A percentile compares a stretch with the other conserved stretches of the same genome.
Evolutionary conservation across 495 filamentous ascomycete species (phyloP).

Genomic region (Saxispiralis lemnorum): DNA sequence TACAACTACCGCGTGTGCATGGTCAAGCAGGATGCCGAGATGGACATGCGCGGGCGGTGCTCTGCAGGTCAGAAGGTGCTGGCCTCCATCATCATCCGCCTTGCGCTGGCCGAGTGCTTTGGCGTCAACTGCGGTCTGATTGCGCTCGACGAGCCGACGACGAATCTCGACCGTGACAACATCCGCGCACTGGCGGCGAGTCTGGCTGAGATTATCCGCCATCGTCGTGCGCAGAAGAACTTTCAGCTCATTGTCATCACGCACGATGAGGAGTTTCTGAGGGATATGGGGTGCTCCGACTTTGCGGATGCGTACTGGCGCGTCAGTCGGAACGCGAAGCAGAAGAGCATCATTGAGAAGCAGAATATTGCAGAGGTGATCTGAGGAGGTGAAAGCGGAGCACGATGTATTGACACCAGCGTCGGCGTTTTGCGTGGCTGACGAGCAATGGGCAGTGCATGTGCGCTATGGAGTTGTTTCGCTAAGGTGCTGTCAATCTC

Average conservation of each 20-base stretch:
- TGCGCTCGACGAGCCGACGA: slow-evolving; percentile 93
- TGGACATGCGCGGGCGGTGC: slow-evolving; percentile 99
- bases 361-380: slow-evolving; percentile 45
- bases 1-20: slow-evolving; percentile 99
- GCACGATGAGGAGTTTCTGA: slow-evolving; percentile 92
- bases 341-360: slow-evolving; percentile 70
- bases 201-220: slow-evolving; percentile 72
- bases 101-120: slow-evolving; percentile 92
- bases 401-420: background rate
- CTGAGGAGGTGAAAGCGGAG: background rate
- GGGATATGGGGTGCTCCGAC: slow-evolving; percentile 83
- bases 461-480: background rate
- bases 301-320: slow-evolving; percentile 85
- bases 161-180: slow-evolving; percentile 89
- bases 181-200: slow-evolving; percentile 73
- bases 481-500: too few species aligned
- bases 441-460: too few species aligned
- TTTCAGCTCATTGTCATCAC: slow-evolving; percentile 98
- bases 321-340: slow-evolving; percentile 62
- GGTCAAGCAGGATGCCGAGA: slow-evolving; percentile 91
- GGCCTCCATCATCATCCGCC: slow-evolving; percentile 90
- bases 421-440: background rate
- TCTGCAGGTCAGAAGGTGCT: slow-evolving; percentile 92
- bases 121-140: slow-evolving; percentile 92
- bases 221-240: slow-evolving; percentile 69